Conservation (phyloP, 148 eudicot species). For the Selenicereus undatus region DNA sequence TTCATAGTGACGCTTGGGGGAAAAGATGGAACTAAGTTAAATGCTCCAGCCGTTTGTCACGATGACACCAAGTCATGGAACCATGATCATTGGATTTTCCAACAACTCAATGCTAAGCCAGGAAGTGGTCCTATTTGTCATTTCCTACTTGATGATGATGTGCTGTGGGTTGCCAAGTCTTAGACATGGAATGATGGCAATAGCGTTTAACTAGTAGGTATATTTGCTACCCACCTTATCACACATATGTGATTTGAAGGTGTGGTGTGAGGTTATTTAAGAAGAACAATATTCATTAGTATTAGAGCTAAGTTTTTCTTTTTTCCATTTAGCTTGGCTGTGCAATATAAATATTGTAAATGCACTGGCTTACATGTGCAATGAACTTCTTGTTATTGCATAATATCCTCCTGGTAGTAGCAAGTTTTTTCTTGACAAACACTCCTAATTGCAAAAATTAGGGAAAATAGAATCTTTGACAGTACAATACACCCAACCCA, state of each 20-base stretch:
- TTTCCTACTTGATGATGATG: constrained; percentile 26
- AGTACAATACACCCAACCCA: too few species aligned
- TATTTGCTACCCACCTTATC: constrained; percentile 10
- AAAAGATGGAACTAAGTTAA: neutral
- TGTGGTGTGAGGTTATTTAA: neutral
- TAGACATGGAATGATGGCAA: neutral
- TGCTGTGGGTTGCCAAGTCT: constrained; percentile 19
- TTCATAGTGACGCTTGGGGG: constrained; percentile 16
- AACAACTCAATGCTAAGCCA: constrained; percentile 10
- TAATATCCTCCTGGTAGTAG: neutral
- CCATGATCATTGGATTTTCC: constrained; percentile 3
- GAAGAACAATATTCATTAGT: neutral
- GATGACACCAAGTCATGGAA: constrained; percentile 1
- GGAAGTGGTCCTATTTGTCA: constrained; percentile 18
- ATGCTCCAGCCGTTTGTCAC: constrained; percentile 23
- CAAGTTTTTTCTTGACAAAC: too few species aligned
- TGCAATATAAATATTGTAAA: neutral
- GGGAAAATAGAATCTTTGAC: too few species aligned
- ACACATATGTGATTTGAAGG: neutral
- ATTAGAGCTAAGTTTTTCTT: neutral
- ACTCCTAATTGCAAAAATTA: too few species aligned
- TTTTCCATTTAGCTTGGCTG: neutral
- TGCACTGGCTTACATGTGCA: neutral
- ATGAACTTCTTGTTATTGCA: neutral
- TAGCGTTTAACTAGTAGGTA: neutral